Conservation (phyloP, 2,329 filamentous ascomycete genomes). For the Davidsoniella australis region DNA sequence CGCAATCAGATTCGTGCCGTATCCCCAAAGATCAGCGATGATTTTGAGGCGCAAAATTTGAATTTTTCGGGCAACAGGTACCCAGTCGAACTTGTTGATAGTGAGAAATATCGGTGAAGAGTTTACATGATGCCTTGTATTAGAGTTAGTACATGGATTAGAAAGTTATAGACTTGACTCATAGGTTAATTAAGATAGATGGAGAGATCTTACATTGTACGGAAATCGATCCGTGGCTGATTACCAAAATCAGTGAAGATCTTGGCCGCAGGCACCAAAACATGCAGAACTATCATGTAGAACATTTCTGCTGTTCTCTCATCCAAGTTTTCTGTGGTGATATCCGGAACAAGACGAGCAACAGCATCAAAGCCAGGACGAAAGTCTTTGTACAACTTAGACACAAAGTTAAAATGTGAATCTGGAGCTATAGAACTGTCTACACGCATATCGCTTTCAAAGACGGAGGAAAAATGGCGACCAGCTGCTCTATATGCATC, state of each 20-base stretch:
- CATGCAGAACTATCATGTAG: slow-evolving; percentile 25
- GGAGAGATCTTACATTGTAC: slow-evolving; percentile 32
- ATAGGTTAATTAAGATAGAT: too few relatives aligned
- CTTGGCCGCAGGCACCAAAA: slow-evolving; percentile 31
- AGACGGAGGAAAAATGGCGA: background rate
- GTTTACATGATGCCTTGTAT: slow-evolving; percentile 56
- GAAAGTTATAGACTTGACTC: too few relatives aligned
- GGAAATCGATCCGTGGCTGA: slow-evolving; percentile 65
- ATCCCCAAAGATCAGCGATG: slow-evolving; percentile 55
- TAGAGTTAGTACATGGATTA: background rate
- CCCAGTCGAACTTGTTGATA: slow-evolving; percentile 44
- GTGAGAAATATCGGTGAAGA: slow-evolving; percentile 53
- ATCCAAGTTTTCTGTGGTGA: slow-evolving; percentile 38
- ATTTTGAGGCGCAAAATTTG: slow-evolving; percentile 71
- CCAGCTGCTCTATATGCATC: slow-evolving; percentile 35
- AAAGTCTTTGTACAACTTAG: slow-evolving; percentile 32
- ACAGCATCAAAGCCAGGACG: slow-evolving; percentile 47
- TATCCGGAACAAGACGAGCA: slow-evolving; percentile 47
- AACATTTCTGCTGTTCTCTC: slow-evolving; percentile 46
- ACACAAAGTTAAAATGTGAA: slow-evolving; percentile 14
- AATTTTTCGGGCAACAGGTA: slow-evolving; percentile 41
- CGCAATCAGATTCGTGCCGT: slow-evolving; percentile 50
- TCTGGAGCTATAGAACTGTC: slow-evolving; percentile 23
- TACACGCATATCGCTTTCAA: background rate
- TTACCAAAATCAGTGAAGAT: slow-evolving; percentile 47